Conservation (phyloP, 148 eudicot genomes). For the Hydrangea macrophylla region DNA sequence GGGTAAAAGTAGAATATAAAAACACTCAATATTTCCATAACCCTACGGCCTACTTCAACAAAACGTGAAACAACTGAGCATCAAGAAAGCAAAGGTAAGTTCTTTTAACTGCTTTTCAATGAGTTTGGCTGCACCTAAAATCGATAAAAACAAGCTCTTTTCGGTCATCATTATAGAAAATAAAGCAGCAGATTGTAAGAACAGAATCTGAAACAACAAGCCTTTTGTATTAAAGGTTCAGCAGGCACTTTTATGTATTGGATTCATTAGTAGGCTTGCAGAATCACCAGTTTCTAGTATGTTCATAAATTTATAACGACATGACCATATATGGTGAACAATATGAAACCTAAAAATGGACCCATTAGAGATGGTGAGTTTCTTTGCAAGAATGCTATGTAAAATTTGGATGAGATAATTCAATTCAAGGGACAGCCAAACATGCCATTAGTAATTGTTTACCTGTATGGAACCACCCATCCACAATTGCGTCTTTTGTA, state of each 20-base stretch:
- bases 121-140: not conserved
- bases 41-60: not conserved
- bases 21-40: not conserved
- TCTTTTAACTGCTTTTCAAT: not conserved
- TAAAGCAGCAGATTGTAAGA: not conserved
- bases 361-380: too few relatives aligned
- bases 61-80: not conserved
- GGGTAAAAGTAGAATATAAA: not conserved
- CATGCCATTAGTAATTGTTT: constrained; percentile 3
- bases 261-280: too few relatives aligned
- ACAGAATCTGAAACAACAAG: not conserved
- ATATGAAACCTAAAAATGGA: too few relatives aligned
- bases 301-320: too few relatives aligned
- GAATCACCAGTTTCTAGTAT: too few relatives aligned
- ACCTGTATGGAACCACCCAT: constrained; percentile 99
- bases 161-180: not conserved
- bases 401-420: too few relatives aligned
- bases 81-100: not conserved
- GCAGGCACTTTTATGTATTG: too few relatives aligned
- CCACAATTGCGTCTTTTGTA: constrained; percentile 56
- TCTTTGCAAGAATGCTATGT: too few relatives aligned
- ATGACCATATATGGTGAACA: too few relatives aligned
- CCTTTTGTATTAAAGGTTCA: too few relatives aligned
- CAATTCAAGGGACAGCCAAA: too few relatives aligned
- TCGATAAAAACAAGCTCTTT: not conserved